Base-by-base conservation (phyloP, 2,329 filamentous ascomycete species). In the Fusarium albosuccineum region DNA sequence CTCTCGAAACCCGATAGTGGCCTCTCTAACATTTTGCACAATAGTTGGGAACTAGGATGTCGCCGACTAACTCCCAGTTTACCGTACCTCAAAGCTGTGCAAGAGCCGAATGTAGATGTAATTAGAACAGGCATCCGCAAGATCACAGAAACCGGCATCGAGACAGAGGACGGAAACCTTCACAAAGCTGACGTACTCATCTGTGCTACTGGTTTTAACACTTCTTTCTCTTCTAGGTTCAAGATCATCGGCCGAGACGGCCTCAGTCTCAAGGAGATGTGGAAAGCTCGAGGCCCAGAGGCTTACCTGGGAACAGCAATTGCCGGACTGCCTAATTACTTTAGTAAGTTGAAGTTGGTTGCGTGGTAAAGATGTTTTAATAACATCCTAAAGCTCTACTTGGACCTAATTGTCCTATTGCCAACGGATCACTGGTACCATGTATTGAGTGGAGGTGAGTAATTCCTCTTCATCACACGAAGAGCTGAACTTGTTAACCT, bases 281-380 rank as follows among this genome's bases (percentile, higher is more conserved):
- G 59, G 53, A 51, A 57, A n/a, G 40, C 37, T 16, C 37, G 39
- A 13, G 58, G 39, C 4, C 53, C 58, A 16, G 45, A 61, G 34
- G 53, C 58, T 1, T 61, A 57, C 29, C 37, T 57, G 1, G 44
- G 50, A 14, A 30, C 26, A 10, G 50, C 50, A 14, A 53, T 53
- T 13, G 36, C 50, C 7, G 37, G 50, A 17, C 27, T 53, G 5
- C 50, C 50, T 9, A 53, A 53, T 8, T 53, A 53, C 16, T 53
- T 34, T n/a, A 53, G 50, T 53, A 27, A 22, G 37, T 36, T 11
- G 6, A 9, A 4, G 16, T 11, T 6, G 17, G 10, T 16, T 6
- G 2, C 6, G 3, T 16, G 11, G 14, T 3, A 29, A 50, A 3
- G 2, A 33, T n/a, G n/a, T 40, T 13, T 3, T 39, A 39, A 17